A percentile compares a stretch with the other conserved stretches of the same genome.
These are phyloP conservation scores for Kwoniella newhampshirensis DNA, from an alignment of 768 basidiomycete species.

Conservation along the genomic window DNA sequence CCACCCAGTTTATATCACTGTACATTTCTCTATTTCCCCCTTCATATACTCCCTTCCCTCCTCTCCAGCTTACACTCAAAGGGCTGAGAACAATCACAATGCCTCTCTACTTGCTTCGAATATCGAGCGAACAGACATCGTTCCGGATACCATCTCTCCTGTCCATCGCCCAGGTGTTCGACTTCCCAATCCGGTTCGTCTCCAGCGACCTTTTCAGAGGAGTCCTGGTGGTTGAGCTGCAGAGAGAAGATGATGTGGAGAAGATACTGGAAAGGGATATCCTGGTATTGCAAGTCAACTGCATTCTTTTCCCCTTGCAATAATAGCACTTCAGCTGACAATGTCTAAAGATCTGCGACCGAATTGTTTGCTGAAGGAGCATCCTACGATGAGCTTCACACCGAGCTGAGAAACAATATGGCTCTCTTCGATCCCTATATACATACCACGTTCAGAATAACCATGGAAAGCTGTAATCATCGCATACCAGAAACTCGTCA, in stretches of 20 bases:
- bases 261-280: conserved; percentile 76
- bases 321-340: no score
- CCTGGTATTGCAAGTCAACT: conserved; percentile 68
- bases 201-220: conserved; percentile 55
- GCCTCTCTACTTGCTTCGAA: conserved; percentile 64
- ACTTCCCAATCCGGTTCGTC: conserved; percentile 63
- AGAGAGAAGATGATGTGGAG: conserved; percentile 69
- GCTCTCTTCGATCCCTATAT: conserved; percentile 60
- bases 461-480: conserved; percentile 60
- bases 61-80: not conserved
- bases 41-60: not conserved
- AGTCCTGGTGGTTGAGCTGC: conserved; percentile 55
- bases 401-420: conserved; percentile 61
- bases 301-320: no score
- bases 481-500: conserved; percentile 21
- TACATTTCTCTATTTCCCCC: not conserved
- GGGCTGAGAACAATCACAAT: conserved; percentile 19
- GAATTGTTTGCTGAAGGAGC: conserved; percentile 73
- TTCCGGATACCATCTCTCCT: conserved; percentile 80
- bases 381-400: conserved; percentile 71
- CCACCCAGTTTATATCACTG: not conserved
- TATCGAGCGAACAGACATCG: conserved; percentile 76
- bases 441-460: conserved; percentile 73
- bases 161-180: conserved; percentile 72
- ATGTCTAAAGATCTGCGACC: conserved; percentile 63